Percentiles rank a stretch among this genome's conserved stretches.
These are phyloP conservation scores for Vitis riparia DNA, from an alignment of 164 flowering plant genomes.

Conservation along the genomic window DNA sequence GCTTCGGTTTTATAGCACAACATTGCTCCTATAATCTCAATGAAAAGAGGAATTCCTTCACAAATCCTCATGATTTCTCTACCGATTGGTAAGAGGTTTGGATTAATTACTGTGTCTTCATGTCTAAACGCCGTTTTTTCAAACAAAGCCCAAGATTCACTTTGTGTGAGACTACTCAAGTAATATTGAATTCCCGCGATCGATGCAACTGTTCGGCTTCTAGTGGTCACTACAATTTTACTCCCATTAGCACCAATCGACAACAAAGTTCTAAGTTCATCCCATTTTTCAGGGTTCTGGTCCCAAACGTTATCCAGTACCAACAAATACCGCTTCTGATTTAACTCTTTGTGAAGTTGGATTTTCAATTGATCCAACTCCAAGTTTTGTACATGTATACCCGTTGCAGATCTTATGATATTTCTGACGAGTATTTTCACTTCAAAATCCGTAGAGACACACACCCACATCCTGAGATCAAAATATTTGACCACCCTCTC, in stretches of 20 bases:
- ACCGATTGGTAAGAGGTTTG: no score
- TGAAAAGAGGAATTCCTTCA: neutral
- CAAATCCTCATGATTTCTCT: no score
- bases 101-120: no score
- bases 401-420: no score
- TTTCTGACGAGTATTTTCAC: neutral
- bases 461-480: neutral
- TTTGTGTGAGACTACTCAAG: no score
- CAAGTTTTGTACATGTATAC: neutral
- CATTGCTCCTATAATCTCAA: neutral
- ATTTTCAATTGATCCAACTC: neutral
- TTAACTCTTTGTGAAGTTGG: neutral
- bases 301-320: neutral
- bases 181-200: no score
- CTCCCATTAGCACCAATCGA: neutral
- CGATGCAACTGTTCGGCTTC: neutral
- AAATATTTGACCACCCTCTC: neutral
- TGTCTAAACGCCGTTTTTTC: neutral
- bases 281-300: neutral
- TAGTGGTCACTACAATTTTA: neutral
- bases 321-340: neutral
- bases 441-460: neutral
- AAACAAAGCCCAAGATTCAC: neutral
- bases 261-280: neutral
- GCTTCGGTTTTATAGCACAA: no score